phyloP scores from a whole-genome alignment of 2,329 filamentous ascomycete genomes.

The Penicillium palitans region DNA sequence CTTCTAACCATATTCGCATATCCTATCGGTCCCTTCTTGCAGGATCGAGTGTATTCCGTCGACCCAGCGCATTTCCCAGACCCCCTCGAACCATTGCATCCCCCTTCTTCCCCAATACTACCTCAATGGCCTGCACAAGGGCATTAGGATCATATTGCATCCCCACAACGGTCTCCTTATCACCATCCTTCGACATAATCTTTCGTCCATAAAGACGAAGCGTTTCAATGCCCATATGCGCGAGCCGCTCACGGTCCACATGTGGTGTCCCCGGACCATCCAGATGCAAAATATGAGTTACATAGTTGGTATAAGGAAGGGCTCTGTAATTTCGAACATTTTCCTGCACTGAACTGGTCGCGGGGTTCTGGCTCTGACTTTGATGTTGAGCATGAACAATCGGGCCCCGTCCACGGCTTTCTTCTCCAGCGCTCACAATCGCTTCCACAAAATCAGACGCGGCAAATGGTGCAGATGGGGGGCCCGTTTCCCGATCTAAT shows the following conservation, averaged over 20 bases:
- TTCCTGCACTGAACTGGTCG: conserved; percentile 13
- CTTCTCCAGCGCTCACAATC: conserved; percentile 70
- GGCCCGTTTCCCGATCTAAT: conserved; percentile 83
- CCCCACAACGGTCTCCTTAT: conserved; percentile 52
- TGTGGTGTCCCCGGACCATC: conserved; percentile 68
- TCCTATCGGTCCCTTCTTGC: conserved; percentile 10
- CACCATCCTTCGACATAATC: conserved; percentile 43
- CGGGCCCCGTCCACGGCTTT: conserved; percentile 57
- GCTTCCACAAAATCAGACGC: conserved; percentile 81
- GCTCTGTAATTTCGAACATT: conserved; percentile 13
- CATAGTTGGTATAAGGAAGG: conserved; percentile 64
- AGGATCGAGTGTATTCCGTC: conserved; percentile 59
- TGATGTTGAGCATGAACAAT: conserved; percentile 6
- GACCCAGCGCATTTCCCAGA: conserved; percentile 46
- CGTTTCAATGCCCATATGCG: conserved; percentile 70
- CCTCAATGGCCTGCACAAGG: conserved; percentile 72
- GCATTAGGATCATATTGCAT: conserved; percentile 75
- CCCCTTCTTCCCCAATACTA: conserved; percentile 68
- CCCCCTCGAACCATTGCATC: conserved; percentile 50
- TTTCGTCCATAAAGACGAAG: conserved; percentile 74
- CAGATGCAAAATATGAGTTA: conserved; percentile 81
- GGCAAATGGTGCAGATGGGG: conserved; percentile 62
- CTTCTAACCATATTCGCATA: not conserved
- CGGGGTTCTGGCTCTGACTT: not conserved
- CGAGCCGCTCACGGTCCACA: conserved; percentile 67